Evolutionary conservation across 2,329 filamentous ascomycete species (phyloP).

Genomic region (Chrysoporthe cubensis): DNA sequence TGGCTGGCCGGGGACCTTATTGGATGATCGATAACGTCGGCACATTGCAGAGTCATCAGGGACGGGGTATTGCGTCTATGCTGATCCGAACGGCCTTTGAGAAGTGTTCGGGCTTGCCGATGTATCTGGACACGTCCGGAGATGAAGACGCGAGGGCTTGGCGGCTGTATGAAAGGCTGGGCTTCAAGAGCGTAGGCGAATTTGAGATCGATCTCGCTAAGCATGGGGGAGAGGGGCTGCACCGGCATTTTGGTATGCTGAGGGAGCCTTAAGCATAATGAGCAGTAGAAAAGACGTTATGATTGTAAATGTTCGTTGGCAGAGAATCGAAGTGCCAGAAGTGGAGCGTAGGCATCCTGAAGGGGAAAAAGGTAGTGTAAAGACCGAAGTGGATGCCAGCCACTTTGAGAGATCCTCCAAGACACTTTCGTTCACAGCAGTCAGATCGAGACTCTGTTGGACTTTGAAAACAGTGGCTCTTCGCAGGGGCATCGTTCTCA

Average conservation of each 20-base stretch:
- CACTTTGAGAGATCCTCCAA: no score
- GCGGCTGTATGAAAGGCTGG: slow-evolving; percentile 21
- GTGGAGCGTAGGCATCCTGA: background rate
- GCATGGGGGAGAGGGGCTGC: slow-evolving; percentile 7
- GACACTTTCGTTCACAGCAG: no score
- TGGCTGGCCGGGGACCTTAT: slow-evolving; percentile 10
- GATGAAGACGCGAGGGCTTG: slow-evolving; percentile 20
- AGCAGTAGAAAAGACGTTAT: background rate
- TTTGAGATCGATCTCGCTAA: slow-evolving; percentile 15
- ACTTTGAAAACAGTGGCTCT: background rate
- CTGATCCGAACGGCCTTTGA: slow-evolving; percentile 17
- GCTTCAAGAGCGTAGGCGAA: slow-evolving; percentile 13
- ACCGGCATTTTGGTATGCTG: slow-evolving; percentile 19
- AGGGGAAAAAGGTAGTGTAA: background rate
- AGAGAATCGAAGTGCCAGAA: background rate
- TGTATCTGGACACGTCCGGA: slow-evolving; percentile 23
- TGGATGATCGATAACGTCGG: slow-evolving; percentile 22
- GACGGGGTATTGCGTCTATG: slow-evolving; percentile 10
- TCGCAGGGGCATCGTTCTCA: background rate
- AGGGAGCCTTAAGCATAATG: slow-evolving; percentile 1
- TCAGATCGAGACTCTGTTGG: no score
- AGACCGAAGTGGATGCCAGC: no score
- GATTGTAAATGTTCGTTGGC: background rate
- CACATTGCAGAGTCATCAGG: slow-evolving; percentile 16
- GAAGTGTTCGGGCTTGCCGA: slow-evolving; percentile 9